Conservation (phyloP, 305 asterid genomes). For the Petunia hybrid region DNA sequence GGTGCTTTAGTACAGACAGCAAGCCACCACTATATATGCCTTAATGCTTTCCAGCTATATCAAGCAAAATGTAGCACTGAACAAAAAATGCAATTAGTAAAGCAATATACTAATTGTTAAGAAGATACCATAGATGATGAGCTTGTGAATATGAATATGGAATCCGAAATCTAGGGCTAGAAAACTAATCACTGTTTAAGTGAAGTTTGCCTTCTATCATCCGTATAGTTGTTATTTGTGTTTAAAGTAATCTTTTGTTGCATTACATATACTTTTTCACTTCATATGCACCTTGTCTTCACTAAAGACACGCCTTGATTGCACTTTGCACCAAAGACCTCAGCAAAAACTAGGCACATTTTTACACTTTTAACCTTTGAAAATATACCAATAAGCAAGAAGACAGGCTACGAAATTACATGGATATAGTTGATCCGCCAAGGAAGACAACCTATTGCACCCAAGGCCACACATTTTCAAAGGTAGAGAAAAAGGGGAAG, state of each 20-base stretch:
- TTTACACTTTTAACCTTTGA: neutral
- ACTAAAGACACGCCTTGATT: neutral
- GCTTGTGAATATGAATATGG: neutral
- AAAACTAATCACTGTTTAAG: neutral
- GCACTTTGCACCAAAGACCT: neutral
- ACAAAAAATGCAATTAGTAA: neutral
- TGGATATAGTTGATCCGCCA: slow-evolving; percentile 8
- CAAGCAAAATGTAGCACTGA: slow-evolving; percentile 12
- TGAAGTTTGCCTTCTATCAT: too few relatives aligned
- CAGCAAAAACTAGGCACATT: neutral
- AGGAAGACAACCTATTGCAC: neutral
- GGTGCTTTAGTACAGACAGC: neutral
- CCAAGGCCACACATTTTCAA: neutral
- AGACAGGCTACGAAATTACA: neutral
- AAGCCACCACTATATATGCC: neutral
- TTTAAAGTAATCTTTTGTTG: neutral
- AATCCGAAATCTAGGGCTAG: neutral
- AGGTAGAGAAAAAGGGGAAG: too few relatives aligned
- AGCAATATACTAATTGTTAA: neutral
- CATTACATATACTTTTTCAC: neutral
- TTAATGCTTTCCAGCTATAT: neutral
- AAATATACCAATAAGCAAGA: neutral
- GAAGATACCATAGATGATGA: slow-evolving; percentile 17
- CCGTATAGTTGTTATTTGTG: too few relatives aligned
- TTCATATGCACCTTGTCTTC: neutral